Evolutionary conservation across 257 asterid genomes (phyloP), one percentile per base, ranked within the genome.

Genomic region (Salvia splendens): DNA sequence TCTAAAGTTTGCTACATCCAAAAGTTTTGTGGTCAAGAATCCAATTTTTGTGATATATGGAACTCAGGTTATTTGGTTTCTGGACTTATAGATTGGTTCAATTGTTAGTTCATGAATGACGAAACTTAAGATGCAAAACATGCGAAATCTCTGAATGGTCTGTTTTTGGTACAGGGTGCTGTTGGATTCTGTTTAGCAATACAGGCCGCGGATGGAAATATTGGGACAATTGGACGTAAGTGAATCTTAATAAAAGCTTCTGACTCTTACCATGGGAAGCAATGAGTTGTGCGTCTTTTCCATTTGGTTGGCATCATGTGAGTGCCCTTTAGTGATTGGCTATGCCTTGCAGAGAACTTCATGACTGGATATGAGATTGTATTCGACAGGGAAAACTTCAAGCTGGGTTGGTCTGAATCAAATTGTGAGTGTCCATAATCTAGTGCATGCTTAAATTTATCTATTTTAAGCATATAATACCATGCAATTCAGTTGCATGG

Each of bases 181-280:
- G 78, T 77, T 84, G 97, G 97, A 70, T 86, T 86, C 79, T 91
- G 97, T 83, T 82, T 91, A 69, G 97, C 97, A 12, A 42, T 91
- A 67, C 91, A 91, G 76, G 80, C 85, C 30, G 53, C 81, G 28
- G 84, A 79, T 36, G 82, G 62, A 42, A 79, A 73, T 69, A 72
- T 86, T 20, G 97, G 96, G 64, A 88, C 90, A 62, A 76, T 88
- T 71, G 96, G 97, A 83, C 97, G 97, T 91, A 86, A 90, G 96
- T 61, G 33, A 50, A 61, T 24, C 43, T 55, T 61, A 48, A 60
- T 28, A 56, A 12, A 61, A 67, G 47, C 46, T 67, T 54, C 28
- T 30, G 35, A 57, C 43, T 69, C 53, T 10, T 65, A 60, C 32
- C 20, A 48, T 38, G 62, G 30, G 24, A 12, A 55, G 15, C 67